Evolutionary conservation across 345 rosid genomes (phyloP).

Genomic region (Xanthoceras sorbifolium): DNA sequence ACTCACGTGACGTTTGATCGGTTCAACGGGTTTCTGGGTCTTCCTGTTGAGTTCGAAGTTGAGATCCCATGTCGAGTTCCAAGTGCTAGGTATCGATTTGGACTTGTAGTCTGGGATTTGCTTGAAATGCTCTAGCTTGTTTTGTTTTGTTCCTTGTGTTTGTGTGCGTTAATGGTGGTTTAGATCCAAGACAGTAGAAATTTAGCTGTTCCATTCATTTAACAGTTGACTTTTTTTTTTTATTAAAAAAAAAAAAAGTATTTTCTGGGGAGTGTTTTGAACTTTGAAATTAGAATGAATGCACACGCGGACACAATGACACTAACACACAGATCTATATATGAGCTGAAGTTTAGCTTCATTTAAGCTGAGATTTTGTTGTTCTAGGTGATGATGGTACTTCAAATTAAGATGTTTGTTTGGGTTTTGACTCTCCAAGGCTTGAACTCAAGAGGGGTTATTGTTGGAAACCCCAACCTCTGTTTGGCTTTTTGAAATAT

Average conservation of each 20-base stretch:
- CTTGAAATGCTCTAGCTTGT: not conserved
- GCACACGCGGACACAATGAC: not conserved
- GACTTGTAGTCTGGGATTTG: not conserved
- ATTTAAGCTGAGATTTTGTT: conserved; percentile 7
- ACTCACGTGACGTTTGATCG: conserved; percentile 96
- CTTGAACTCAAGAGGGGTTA: not conserved
- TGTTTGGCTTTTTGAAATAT: not conserved
- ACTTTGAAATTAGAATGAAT: not conserved
- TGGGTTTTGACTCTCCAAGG: not conserved
- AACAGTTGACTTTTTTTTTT: not conserved
- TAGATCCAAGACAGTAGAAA: conserved; percentile 27
- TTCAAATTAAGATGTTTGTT: not conserved
- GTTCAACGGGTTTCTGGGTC: conserved; percentile 87
- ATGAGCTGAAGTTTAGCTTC: conserved; percentile 7
- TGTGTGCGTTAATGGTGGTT: not conserved
- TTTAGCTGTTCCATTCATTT: not conserved
- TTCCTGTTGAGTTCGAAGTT: conserved; percentile 92
- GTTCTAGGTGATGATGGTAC: not conserved
- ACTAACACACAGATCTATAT: conserved; percentile 2
- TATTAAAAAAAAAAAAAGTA: not conserved
- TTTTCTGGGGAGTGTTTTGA: not conserved
- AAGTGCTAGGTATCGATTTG: conserved; percentile 73
- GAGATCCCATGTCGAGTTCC: conserved; percentile 94
- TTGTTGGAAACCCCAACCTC: not conserved
- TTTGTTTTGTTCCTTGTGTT: not conserved